Evolutionary conservation across 2,329 filamentous ascomycete genomes (phyloP).

Genomic region (Hypocrella siamensis): DNA sequence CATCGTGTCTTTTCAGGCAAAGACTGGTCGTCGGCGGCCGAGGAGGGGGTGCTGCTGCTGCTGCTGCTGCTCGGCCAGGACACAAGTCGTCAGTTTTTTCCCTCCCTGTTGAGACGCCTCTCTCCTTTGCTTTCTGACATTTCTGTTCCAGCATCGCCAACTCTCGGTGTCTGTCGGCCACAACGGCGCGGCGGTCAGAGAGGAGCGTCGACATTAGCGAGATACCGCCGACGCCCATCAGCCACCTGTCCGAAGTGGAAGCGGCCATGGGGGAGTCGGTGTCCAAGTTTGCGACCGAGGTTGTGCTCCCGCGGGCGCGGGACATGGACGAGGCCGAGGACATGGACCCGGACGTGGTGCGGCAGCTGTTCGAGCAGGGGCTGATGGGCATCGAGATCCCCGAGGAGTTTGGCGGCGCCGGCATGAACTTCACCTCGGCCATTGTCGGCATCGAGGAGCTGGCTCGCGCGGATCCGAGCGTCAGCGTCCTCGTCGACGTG

Average conservation of each 20-base stretch:
- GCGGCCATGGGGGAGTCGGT: conserved; percentile 79
- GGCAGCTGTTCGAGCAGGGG: conserved; percentile 92
- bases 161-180: conserved; percentile 43
- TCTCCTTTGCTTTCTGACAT: too few species aligned
- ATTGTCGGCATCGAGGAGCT: conserved; percentile 97
- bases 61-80: too few species aligned
- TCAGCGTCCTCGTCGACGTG: conserved; percentile 89
- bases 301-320: conserved; percentile 78
- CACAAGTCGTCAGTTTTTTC: too few species aligned
- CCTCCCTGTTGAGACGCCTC: too few species aligned
- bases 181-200: conserved; percentile 32
- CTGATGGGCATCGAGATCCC: conserved; percentile 96
- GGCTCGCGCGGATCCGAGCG: conserved; percentile 82
- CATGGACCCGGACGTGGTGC: conserved; percentile 80
- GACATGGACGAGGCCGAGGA: conserved; percentile 95
- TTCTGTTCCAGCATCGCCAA: too few species aligned
- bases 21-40: too few species aligned
- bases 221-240: conserved; percentile 81
- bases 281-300: conserved; percentile 76
- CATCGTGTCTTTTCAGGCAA: conserved; percentile 19
- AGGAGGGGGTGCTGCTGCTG: too few species aligned
- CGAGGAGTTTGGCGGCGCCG: conserved; percentile 88
- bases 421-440: conserved; percentile 96
- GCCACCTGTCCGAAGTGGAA: conserved; percentile 83
- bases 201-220: conserved; percentile 46